Conservation (phyloP, 495 filamentous ascomycete genomes). For the Aspergillus biplanus region DNA sequence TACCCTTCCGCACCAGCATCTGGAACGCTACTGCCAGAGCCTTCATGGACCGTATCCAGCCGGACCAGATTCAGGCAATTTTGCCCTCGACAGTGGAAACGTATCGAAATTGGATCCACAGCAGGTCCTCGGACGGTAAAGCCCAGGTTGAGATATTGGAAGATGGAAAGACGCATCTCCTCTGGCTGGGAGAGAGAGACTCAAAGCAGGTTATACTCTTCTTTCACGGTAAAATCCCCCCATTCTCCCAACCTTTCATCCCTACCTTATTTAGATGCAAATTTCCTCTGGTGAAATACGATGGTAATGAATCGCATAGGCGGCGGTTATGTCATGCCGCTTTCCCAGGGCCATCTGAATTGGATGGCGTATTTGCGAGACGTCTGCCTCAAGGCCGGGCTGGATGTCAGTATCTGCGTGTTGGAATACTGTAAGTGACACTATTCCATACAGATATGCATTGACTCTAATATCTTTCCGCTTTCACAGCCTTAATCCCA, state of each 20-base stretch:
- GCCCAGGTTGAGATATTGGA: slow-evolving; percentile 10
- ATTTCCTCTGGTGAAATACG: neutral
- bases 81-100: slow-evolving; percentile 25
- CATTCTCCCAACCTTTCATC: neutral
- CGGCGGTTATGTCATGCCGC: slow-evolving; percentile 32
- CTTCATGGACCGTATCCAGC: slow-evolving; percentile 24
- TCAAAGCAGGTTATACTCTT: slow-evolving; percentile 26
- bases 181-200: slow-evolving; percentile 21
- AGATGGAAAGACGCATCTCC: slow-evolving; percentile 20
- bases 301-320: slow-evolving; percentile 15
- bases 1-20: slow-evolving; percentile 18
- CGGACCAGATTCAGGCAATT: slow-evolving; percentile 22
- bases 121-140: neutral
- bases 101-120: slow-evolving; percentile 20
- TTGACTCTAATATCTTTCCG: neutral
- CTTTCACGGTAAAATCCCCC: slow-evolving; percentile 22
- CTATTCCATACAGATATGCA: neutral
- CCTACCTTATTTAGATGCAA: neutral
- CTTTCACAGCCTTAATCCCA: slow-evolving; percentile 22
- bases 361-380: slow-evolving; percentile 29
- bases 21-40: slow-evolving; percentile 26
- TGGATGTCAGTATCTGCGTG: slow-evolving; percentile 26
- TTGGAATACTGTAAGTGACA: slow-evolving; percentile 25
- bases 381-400: slow-evolving; percentile 18
- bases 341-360: slow-evolving; percentile 26